A percentile compares a stretch with the other conserved stretches of the same genome.
Conservation (phyloP, 2,329 filamentous ascomycete species). For the Microsporum canis region DNA sequence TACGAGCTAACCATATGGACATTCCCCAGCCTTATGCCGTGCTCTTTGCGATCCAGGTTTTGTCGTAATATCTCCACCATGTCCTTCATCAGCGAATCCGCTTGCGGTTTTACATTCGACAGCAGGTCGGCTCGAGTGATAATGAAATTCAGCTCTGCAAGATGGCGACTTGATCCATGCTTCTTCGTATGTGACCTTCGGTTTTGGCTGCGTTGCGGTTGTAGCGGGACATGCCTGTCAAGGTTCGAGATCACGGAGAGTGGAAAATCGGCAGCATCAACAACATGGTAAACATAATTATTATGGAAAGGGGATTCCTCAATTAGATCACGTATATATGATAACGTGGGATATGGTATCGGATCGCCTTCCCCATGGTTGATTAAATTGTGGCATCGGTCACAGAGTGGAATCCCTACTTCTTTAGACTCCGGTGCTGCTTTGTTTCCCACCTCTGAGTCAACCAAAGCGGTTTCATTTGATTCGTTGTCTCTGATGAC, state of each 20-base stretch:
- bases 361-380: conserved; percentile 62
- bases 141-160: conserved; percentile 78
- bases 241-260: conserved; percentile 80
- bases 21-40: conserved; percentile 73
- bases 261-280: conserved; percentile 94
- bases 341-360: conserved; percentile 69
- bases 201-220: conserved; percentile 67
- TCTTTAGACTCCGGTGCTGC: background rate
- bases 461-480: background rate
- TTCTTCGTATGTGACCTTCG: conserved; percentile 58
- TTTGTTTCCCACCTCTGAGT: background rate
- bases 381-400: conserved; percentile 71
- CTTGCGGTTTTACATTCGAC: conserved; percentile 69
- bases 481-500: background rate
- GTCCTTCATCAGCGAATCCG: conserved; percentile 78
- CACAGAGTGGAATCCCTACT: conserved; percentile 53
- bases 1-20: conserved; percentile 76
- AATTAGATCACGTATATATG: conserved; percentile 72
- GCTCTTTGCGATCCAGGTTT: conserved; percentile 56
- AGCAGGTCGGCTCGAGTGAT: conserved; percentile 82
- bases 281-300: conserved; percentile 89
- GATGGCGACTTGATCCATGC: conserved; percentile 56
- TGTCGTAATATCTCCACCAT: conserved; percentile 65
- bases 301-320: conserved; percentile 77
- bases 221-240: conserved; percentile 56